Percentiles rank a stretch among this genome's conserved stretches.
Conservation (phyloP, 306 rosid species). For the Sindora glabra region DNA sequence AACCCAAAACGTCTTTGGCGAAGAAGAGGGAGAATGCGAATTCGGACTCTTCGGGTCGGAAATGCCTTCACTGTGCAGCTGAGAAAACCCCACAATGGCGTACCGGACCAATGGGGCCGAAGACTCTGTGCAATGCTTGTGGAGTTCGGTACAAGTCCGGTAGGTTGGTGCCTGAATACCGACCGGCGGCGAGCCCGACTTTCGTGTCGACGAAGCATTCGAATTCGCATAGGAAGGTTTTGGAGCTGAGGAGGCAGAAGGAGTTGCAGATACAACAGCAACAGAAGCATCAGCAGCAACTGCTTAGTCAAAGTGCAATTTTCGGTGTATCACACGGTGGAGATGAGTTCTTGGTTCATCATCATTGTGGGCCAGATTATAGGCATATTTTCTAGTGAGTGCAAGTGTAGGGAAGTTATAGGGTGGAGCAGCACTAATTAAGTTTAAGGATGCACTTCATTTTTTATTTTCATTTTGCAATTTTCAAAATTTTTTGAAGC, state of each 20-base stretch:
- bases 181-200: constrained; percentile 72
- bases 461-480: constrained; percentile 21
- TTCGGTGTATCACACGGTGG: constrained; percentile 81
- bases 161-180: constrained; percentile 55
- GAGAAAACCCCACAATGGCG: constrained; percentile 80
- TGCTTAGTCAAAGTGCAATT: constrained; percentile 49
- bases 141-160: constrained; percentile 71
- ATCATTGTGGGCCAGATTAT: constrained; percentile 49
- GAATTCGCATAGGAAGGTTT: constrained; percentile 63
- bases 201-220: constrained; percentile 53
- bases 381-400: constrained; percentile 54
- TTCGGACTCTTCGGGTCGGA: constrained; percentile 38
- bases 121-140: constrained; percentile 65
- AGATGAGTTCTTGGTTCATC: constrained; percentile 59
- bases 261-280: constrained; percentile 47
- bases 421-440: constrained; percentile 12
- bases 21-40: constrained; percentile 35
- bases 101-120: constrained; percentile 73
- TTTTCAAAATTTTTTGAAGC: constrained; percentile 32
- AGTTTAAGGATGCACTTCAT: constrained; percentile 3
- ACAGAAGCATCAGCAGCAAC: constrained; percentile 40
- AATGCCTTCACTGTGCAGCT: constrained; percentile 55
- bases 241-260: constrained; percentile 63
- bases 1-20: neutral
- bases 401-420: constrained; percentile 35